Conservation (phyloP, 768 basidiomycete species). For the Hortiboletus flavorubellus region DNA sequence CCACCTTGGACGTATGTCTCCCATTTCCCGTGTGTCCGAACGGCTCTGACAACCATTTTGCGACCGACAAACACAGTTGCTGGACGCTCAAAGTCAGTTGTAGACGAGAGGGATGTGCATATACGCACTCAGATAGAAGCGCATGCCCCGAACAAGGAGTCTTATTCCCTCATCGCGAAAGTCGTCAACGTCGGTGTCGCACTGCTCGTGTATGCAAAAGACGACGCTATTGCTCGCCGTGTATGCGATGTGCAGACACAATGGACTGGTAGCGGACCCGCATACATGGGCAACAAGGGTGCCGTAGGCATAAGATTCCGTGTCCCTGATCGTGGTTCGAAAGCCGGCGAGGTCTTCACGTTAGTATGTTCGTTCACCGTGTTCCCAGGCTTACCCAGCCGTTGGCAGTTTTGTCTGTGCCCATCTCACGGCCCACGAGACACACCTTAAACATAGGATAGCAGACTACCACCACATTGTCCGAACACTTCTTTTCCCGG, state of each 20-base stretch:
- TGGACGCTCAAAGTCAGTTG: conserved; percentile 68
- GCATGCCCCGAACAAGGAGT: conserved; percentile 67
- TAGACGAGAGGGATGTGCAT: conserved; percentile 64
- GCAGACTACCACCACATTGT: conserved; percentile 82
- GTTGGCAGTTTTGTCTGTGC: conserved; percentile 79
- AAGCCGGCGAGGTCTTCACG: conserved; percentile 78
- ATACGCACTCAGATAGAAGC: conserved; percentile 73
- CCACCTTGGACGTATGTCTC: conserved; percentile 75
- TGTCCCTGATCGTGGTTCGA: conserved; percentile 51
- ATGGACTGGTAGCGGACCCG: conserved; percentile 72
- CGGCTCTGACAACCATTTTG: conserved; percentile 6
- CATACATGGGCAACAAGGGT: conserved; percentile 91
- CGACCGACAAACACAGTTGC: conserved; percentile 49
- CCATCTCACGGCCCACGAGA: conserved; percentile 82
- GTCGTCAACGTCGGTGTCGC: conserved; percentile 86
- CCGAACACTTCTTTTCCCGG: conserved; percentile 71
- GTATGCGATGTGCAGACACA: conserved; percentile 66
- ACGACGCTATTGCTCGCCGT: conserved; percentile 58
- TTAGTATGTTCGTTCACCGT: conserved; percentile 39
- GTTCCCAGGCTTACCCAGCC: conserved; percentile 1
- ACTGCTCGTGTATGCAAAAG: conserved; percentile 80
- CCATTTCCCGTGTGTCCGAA: background rate
- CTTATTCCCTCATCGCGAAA: conserved; percentile 75
- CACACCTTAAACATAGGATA: conserved; percentile 61
- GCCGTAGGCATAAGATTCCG: conserved; percentile 87